These are phyloP conservation scores for Aspergillus candidus DNA, from an alignment of 2,329 filamentous ascomycete genomes.

Conservation along the genomic window DNA sequence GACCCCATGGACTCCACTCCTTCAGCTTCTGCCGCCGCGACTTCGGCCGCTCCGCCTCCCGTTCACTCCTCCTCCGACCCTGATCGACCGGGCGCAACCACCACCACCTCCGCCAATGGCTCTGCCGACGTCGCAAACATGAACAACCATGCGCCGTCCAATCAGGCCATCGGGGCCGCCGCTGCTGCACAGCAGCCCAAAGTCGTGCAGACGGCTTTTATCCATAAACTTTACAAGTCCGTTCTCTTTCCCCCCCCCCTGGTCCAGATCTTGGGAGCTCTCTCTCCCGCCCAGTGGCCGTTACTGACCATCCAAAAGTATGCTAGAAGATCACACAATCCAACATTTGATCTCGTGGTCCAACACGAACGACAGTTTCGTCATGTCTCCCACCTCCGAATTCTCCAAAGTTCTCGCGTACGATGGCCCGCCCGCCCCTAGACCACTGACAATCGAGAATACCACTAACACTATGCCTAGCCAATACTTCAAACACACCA, in stretches of 20 bases:
- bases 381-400: slow-evolving; percentile 95
- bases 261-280: no score
- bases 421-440: slow-evolving; percentile 35
- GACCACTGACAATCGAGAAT: neutral
- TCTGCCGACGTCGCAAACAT: slow-evolving; percentile 23
- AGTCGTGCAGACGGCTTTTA: slow-evolving; percentile 96
- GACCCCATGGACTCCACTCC: slow-evolving; percentile 54
- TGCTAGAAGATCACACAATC: slow-evolving; percentile 91
- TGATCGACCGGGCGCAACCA: slow-evolving; percentile 38
- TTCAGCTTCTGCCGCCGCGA: slow-evolving; percentile 39
- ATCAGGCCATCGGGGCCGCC: slow-evolving; percentile 40
- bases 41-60: slow-evolving; percentile 39
- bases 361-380: slow-evolving; percentile 86
- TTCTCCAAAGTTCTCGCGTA: slow-evolving; percentile 98
- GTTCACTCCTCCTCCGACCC: slow-evolving; percentile 43
- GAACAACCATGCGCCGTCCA: slow-evolving; percentile 22
- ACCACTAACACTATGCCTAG: slow-evolving; percentile 44
- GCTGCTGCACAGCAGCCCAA: slow-evolving; percentile 78
- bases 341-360: slow-evolving; percentile 98
- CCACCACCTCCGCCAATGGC: slow-evolving; percentile 27
- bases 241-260: slow-evolving; percentile 24
- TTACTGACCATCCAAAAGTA: slow-evolving; percentile 52
- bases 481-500: slow-evolving; percentile 99
- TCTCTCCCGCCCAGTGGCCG: neutral
- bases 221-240: slow-evolving; percentile 98